phyloP scores from a whole-genome alignment of 2,329 filamentous ascomycete genomes.

The Ophiostoma ips region DNA sequence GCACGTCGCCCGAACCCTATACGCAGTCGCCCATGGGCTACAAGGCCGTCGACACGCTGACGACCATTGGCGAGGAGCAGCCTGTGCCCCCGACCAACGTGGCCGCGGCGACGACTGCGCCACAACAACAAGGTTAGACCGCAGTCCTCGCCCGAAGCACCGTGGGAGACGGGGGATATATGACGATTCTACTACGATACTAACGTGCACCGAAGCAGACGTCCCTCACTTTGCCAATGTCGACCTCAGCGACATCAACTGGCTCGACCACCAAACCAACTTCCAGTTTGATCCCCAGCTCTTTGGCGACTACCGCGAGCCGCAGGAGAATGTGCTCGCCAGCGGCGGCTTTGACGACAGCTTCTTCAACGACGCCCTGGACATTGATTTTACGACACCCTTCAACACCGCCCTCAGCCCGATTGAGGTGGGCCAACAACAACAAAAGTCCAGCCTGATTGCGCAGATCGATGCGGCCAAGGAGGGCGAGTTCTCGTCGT shows the following conservation, averaged over 20 bases:
- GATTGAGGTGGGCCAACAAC: conserved; percentile 34
- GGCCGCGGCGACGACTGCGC: conserved; percentile 18
- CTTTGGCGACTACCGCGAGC: conserved; percentile 85
- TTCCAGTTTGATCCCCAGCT: conserved; percentile 83
- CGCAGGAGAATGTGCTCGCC: conserved; percentile 64
- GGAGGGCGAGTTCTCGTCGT: conserved; percentile 37
- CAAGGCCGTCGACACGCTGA: conserved; percentile 48
- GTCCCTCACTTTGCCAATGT: conserved; percentile 28
- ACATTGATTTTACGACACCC: conserved; percentile 66
- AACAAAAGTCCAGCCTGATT: conserved; percentile 41
- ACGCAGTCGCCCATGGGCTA: conserved; percentile 56
- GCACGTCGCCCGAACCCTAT: conserved; percentile 63
- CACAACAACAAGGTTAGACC: conserved; percentile 22
- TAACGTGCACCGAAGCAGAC: conserved; percentile 14
- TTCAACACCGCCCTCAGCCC: conserved; percentile 51
- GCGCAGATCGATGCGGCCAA: conserved; percentile 64
- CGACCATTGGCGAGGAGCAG: conserved; percentile 54
- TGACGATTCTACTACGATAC: too few relatives aligned
- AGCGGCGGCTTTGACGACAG: conserved; percentile 56
- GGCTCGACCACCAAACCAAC: conserved; percentile 66
- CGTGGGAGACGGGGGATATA: too few relatives aligned
- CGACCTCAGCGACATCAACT: conserved; percentile 49
- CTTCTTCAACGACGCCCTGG: conserved; percentile 63
- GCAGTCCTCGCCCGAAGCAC: background rate
- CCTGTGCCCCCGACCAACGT: conserved; percentile 31